Percentiles rank a stretch among this genome's conserved stretches.
These are phyloP conservation scores for Microbotryum silenes-acaulis DNA, from an alignment of 1,284 basidiomycete species.

Conservation along the genomic window DNA sequence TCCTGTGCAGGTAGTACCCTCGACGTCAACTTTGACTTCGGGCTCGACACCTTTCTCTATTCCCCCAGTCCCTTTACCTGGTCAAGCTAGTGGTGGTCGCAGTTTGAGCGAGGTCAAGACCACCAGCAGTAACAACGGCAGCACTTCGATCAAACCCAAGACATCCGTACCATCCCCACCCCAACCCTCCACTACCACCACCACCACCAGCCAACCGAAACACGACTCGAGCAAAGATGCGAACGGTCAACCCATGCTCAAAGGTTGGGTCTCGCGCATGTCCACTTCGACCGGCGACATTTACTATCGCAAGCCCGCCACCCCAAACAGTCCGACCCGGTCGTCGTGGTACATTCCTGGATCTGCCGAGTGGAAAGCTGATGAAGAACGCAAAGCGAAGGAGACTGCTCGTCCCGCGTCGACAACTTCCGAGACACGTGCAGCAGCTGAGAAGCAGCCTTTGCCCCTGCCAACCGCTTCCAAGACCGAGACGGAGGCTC, in stretches of 20 bases:
- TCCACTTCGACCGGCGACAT: slow-evolving; percentile 18
- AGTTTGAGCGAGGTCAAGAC: not conserved
- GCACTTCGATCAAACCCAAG: not conserved
- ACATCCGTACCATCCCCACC: too few relatives aligned
- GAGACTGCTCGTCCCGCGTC: not conserved
- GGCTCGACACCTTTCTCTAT: not conserved
- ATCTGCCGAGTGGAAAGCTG: not conserved
- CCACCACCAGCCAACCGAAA: not conserved
- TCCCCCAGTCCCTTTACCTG: not conserved
- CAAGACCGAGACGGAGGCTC: not conserved
- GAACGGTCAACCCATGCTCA: slow-evolving; percentile 14
- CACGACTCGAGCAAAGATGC: slow-evolving; percentile 24
- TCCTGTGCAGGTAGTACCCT: not conserved
- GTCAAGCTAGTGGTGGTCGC: not conserved
- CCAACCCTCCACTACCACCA: not conserved
- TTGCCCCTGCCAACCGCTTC: not conserved
- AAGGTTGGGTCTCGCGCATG: slow-evolving; percentile 21
- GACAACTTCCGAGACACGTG: too few relatives aligned
- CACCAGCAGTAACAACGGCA: not conserved
- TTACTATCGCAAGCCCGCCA: slow-evolving; percentile 22
- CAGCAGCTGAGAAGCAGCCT: not conserved
- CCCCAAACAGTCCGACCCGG: slow-evolving; percentile 7
- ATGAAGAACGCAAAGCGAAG: not conserved
- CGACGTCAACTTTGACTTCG: not conserved
- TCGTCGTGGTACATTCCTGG: slow-evolving; percentile 25